Conservation (phyloP, 1,284 basidiomycete genomes). For the Trichosporon ovoides region DNA sequence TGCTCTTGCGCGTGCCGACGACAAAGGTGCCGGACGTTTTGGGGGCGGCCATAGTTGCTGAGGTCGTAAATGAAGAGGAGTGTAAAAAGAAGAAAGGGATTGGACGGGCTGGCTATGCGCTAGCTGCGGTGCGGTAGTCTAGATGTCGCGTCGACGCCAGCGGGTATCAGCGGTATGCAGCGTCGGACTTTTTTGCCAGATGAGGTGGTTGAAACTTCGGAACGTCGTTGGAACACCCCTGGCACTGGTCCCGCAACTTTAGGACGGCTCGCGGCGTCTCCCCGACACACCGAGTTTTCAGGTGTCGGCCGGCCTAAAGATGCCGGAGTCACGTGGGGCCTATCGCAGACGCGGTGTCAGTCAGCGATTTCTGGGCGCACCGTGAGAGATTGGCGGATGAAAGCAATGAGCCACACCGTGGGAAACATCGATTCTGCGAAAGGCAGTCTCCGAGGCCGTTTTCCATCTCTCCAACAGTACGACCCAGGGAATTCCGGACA, state of each 20-base stretch:
- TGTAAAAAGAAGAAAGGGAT: not conserved
- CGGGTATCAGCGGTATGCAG: not conserved
- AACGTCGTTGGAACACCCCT: not conserved
- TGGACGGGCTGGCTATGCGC: not conserved
- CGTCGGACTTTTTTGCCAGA: not conserved
- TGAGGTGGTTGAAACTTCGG: not conserved
- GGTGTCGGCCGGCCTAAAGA: not conserved
- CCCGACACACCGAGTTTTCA: not conserved
- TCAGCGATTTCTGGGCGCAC: not conserved
- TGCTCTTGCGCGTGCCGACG: conserved; percentile 76
- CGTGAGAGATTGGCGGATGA: not conserved
- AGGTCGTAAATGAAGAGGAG: not conserved
- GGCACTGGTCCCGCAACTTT: conserved; percentile 5
- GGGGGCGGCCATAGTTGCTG: not conserved
- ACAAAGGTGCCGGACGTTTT: conserved; percentile 41
- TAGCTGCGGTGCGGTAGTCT: not conserved
- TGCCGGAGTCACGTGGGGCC: not conserved
- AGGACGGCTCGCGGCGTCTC: not conserved
- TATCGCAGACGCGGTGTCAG: too few species aligned
- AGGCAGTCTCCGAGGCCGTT: too few species aligned
- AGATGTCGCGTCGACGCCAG: not conserved
- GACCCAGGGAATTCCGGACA: too few species aligned
- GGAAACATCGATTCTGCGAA: too few species aligned
- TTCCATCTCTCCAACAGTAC: too few species aligned
- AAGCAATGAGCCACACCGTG: not conserved